Conservation (phyloP, 257 asterid species). For the Nyctanthes arbortristis region DNA sequence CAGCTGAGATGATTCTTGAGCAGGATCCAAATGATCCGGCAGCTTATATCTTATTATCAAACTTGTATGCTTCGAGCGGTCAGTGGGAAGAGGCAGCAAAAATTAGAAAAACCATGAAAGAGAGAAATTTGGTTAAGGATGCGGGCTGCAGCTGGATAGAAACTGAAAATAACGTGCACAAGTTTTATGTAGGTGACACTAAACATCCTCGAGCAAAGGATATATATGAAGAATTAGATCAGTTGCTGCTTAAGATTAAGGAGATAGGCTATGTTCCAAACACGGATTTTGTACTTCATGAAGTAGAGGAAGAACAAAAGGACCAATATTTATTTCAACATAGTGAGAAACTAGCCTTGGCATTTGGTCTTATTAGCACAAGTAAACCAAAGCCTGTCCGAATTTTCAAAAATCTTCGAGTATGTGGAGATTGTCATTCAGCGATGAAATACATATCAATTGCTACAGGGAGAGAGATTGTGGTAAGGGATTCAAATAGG, state of each 20-base stretch:
- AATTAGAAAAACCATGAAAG: conserved; percentile 71
- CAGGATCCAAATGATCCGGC: conserved; percentile 78
- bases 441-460: too few relatives aligned
- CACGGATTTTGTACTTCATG: conserved; percentile 73
- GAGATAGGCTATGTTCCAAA: conserved; percentile 75
- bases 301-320: conserved; percentile 81
- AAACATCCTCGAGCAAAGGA: conserved; percentile 68
- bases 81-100: conserved; percentile 64
- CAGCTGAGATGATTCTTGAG: conserved; percentile 69
- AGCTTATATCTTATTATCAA: conserved; percentile 71
- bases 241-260: conserved; percentile 44
- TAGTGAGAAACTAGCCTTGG: conserved; percentile 88
- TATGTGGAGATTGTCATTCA: conserved; percentile 81
- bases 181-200: conserved; percentile 82
- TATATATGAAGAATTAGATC: conserved; percentile 60
- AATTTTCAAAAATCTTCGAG: conserved; percentile 82
- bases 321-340: conserved; percentile 76
- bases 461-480: too few relatives aligned
- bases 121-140: conserved; percentile 71
- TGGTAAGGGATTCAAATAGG: conserved; percentile 61
- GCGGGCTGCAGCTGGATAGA: conserved; percentile 98
- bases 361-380: conserved; percentile 78
- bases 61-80: conserved; percentile 71
- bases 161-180: conserved; percentile 66
- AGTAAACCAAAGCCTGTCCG: conserved; percentile 52